Evolutionary conservation across 495 filamentous ascomycete genomes (phyloP).

Genomic region (Hyaloscypha variabilis): DNA sequence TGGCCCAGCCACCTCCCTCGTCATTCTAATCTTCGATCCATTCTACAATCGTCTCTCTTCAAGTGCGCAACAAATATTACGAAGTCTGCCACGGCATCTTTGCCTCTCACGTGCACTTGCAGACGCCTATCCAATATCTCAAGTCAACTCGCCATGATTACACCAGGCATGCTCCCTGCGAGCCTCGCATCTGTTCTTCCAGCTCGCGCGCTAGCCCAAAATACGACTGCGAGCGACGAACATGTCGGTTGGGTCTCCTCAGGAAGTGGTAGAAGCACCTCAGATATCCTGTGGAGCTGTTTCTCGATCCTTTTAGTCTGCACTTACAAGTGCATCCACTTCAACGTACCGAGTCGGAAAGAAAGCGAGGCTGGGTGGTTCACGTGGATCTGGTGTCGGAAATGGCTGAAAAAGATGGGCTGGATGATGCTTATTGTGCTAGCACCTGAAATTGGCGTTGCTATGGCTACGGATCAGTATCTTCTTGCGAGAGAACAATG

Average conservation of each 20-base stretch:
- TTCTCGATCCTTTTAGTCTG: slow-evolving; percentile 11
- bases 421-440: slow-evolving; percentile 23
- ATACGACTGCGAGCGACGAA: neutral
- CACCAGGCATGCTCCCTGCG: too few species aligned
- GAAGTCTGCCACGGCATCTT: too few species aligned
- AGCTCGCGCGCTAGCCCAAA: neutral
- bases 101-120: too few species aligned
- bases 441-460: slow-evolving; percentile 24
- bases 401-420: neutral
- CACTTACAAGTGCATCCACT: slow-evolving; percentile 12
- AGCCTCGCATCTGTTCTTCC: too few species aligned
- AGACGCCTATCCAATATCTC: too few species aligned
- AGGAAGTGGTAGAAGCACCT: neutral
- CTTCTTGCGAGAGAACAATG: neutral
- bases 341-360: slow-evolving; percentile 4
- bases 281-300: slow-evolving; percentile 8
- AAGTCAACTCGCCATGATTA: too few species aligned
- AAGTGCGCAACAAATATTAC: too few species aligned
- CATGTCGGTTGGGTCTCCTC: slow-evolving; percentile 12
- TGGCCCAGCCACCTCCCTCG: too few species aligned
- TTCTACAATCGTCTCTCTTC: too few species aligned
- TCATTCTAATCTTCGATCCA: too few species aligned
- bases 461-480: slow-evolving; percentile 17
- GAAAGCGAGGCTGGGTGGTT: slow-evolving; percentile 4
- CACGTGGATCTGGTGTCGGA: too few species aligned